Evolutionary conservation across 2,329 filamentous ascomycete genomes (phyloP).

Genomic region (Ascochyta clinopodiicola): DNA sequence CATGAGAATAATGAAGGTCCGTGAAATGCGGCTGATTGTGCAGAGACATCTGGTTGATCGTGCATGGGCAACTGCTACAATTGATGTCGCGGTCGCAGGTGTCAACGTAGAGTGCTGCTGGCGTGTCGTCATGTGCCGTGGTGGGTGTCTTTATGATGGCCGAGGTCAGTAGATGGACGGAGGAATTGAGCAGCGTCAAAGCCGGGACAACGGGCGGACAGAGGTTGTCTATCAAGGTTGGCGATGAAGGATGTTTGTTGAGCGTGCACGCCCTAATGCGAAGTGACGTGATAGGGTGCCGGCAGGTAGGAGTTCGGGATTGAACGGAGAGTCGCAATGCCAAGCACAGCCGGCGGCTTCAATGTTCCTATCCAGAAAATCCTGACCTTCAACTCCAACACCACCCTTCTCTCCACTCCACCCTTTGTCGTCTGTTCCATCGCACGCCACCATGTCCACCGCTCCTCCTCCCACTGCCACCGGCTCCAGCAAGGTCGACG

Average conservation of each 20-base stretch:
- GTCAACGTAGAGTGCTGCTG: background rate
- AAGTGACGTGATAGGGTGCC: slow-evolving; percentile 13
- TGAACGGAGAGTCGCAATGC: too few relatives aligned
- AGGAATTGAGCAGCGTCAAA: background rate
- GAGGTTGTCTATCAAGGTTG: background rate
- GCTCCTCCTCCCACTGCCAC: slow-evolving; percentile 55
- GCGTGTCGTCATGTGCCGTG: background rate
- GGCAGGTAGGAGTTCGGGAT: slow-evolving; percentile 13
- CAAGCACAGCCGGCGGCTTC: too few relatives aligned
- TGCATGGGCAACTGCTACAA: background rate
- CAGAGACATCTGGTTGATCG: background rate
- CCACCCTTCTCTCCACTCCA: slow-evolving; percentile 39
- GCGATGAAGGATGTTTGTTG: slow-evolving; percentile 18
- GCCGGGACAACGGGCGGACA: background rate
- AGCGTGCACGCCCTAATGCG: slow-evolving; percentile 15
- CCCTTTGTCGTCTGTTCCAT: slow-evolving; percentile 23
- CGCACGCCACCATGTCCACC: slow-evolving; percentile 36
- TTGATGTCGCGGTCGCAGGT: background rate
- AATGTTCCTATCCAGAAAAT: slow-evolving; percentile 21
- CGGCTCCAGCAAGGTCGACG: slow-evolving; percentile 61
- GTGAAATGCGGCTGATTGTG: background rate
- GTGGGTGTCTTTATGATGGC: slow-evolving; percentile 8
- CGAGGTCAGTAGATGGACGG: background rate
- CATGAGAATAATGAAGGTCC: too few relatives aligned
- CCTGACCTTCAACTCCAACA: slow-evolving; percentile 17